phyloP scores from a whole-genome alignment of 768 basidiomycete genomes.

The Mycena filopes region DNA sequence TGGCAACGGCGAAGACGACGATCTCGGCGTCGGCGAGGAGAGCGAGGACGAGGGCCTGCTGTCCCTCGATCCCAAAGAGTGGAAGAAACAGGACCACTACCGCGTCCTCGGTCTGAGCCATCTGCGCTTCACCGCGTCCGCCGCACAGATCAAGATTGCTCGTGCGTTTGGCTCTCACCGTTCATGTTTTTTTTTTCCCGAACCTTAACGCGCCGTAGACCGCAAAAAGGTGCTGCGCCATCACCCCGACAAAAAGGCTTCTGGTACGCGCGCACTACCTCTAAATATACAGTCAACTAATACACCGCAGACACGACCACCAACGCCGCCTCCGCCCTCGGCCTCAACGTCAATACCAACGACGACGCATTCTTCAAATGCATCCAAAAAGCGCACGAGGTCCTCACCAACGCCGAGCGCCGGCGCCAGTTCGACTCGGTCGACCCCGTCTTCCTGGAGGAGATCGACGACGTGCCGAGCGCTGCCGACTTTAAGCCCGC shows the following conservation, averaged over 20 bases:
- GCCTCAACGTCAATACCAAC: conserved; percentile 82
- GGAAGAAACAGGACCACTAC: conserved; percentile 99
- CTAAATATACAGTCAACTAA: too few species aligned
- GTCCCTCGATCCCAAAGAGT: conserved; percentile 92
- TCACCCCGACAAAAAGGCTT: conserved; percentile 95
- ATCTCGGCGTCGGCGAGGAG: conserved; percentile 94
- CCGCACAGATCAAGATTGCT: conserved; percentile 95
- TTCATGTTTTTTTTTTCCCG: not conserved
- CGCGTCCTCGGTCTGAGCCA: conserved; percentile 95
- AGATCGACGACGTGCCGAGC: conserved; percentile 83
- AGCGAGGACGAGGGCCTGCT: conserved; percentile 78
- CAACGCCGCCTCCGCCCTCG: conserved; percentile 53
- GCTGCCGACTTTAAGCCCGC: conserved; percentile 65
- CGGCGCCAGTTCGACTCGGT: conserved; percentile 97
- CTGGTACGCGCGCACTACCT: conserved; percentile 17
- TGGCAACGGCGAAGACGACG: conserved; percentile 67
- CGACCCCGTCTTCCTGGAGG: conserved; percentile 78
- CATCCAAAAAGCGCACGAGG: conserved; percentile 97
- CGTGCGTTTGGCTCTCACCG: conserved; percentile 64
- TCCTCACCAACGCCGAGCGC: conserved; percentile 86
- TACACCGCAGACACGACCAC: conserved; percentile 36
- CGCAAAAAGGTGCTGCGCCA: conserved; percentile 99
- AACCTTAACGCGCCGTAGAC: conserved; percentile 59
- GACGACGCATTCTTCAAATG: conserved; percentile 99
- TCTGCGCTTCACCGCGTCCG: conserved; percentile 85